Conservation (phyloP, 768 basidiomycete species). For the Suillus ampliporus region DNA sequence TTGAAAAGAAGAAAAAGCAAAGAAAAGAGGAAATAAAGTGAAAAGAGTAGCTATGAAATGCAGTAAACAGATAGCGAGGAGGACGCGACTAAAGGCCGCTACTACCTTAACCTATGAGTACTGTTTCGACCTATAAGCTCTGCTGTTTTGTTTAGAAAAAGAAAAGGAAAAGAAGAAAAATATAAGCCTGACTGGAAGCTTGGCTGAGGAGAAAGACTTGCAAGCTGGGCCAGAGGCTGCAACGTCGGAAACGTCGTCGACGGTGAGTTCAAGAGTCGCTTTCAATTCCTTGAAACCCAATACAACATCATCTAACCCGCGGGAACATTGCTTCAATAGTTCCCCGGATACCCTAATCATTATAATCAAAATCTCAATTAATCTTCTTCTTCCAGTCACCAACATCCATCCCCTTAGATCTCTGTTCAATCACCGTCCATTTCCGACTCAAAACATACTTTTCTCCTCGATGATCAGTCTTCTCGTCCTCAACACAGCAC, state of each 20-base stretch:
- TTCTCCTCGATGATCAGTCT: constrained; percentile 9
- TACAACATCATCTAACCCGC: constrained; percentile 31
- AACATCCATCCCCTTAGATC: background rate
- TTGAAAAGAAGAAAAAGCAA: constrained; percentile 34
- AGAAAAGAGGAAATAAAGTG: constrained; percentile 31
- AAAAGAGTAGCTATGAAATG: constrained; percentile 41
- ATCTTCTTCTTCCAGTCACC: background rate
- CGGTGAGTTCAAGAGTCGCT: constrained; percentile 33
- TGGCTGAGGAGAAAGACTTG: constrained; percentile 27
- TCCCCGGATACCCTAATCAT: constrained; percentile 11
- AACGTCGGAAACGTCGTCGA: constrained; percentile 11
- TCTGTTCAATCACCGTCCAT: background rate
- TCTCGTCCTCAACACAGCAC: constrained; percentile 14
- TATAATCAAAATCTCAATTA: background rate
- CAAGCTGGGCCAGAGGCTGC: constrained; percentile 20
- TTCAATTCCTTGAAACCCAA: constrained; percentile 33
- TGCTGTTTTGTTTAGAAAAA: constrained; percentile 26
- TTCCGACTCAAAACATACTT: background rate
- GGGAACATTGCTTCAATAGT: constrained; percentile 32
- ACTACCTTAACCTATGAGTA: constrained; percentile 24
- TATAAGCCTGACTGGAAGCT: constrained; percentile 31
- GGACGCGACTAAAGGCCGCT: constrained; percentile 38
- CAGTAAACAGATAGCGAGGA: constrained; percentile 40
- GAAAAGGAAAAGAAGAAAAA: constrained; percentile 18
- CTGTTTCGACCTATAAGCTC: constrained; percentile 16